Evolutionary conservation across 1,284 basidiomycete species (phyloP).

Genomic region (Cryptococcus jaspeensis): DNA sequence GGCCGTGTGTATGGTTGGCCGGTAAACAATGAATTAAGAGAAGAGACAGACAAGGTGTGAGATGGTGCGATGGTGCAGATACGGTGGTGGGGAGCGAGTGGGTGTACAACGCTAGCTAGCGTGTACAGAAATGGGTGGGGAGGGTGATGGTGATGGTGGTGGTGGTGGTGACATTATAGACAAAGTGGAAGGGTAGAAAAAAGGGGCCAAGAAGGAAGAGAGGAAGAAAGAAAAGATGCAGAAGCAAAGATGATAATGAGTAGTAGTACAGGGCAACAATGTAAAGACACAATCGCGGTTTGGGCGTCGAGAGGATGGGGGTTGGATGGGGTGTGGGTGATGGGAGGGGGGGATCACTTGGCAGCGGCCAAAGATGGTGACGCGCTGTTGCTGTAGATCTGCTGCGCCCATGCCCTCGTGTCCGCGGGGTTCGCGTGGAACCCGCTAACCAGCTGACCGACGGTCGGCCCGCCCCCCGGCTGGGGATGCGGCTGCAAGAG

Average conservation of each 20-base stretch:
- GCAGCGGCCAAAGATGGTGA: slow-evolving; percentile 14
- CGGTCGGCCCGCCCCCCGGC: not conserved
- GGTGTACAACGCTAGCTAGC: too few relatives aligned
- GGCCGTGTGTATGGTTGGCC: too few relatives aligned
- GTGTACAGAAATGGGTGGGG: too few relatives aligned
- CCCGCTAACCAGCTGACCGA: slow-evolving; percentile 1
- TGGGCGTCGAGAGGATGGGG: too few relatives aligned
- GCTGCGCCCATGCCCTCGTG: slow-evolving; percentile 8
- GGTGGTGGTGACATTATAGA: too few relatives aligned
- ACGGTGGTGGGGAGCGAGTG: too few relatives aligned
- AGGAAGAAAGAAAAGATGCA: not conserved
- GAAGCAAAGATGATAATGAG: not conserved
- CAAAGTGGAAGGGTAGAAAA: not conserved
- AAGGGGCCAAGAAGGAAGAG: not conserved
- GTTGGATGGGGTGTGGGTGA: not conserved
- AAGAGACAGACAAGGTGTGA: too few relatives aligned
- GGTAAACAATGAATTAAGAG: too few relatives aligned
- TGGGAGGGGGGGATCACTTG: not conserved
- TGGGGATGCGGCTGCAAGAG: not conserved
- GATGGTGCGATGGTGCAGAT: too few relatives aligned
- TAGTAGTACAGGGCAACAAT: slow-evolving; percentile 1
- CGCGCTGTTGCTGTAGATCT: slow-evolving; percentile 6
- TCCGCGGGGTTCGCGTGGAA: slow-evolving; percentile 12
- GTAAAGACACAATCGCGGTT: not conserved
- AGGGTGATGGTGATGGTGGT: too few relatives aligned